Evolutionary conservation across 768 basidiomycete genomes (phyloP).

Genomic region (Tricholoma sp.): DNA sequence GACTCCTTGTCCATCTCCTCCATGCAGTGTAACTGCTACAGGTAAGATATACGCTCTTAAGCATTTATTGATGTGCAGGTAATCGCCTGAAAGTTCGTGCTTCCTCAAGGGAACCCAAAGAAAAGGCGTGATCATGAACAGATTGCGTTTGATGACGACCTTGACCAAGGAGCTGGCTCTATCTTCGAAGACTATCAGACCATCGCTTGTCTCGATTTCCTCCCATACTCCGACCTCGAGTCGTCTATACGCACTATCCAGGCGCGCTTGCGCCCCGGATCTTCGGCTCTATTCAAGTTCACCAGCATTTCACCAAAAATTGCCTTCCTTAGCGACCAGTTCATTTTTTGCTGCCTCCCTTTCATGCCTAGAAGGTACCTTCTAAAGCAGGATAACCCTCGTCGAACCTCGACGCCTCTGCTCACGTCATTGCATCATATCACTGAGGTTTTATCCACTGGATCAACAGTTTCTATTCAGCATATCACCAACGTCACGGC

Average conservation of each 20-base stretch:
- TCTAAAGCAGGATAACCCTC: not conserved
- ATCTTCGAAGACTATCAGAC: not conserved
- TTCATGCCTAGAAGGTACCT: conserved; percentile 31
- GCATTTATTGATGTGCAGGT: not conserved
- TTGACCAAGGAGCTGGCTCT: not conserved
- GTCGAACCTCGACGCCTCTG: conserved; percentile 33
- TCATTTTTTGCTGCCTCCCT: conserved; percentile 39
- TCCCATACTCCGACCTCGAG: conserved; percentile 20
- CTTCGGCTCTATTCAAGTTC: conserved; percentile 24
- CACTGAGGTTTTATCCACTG: conserved; percentile 28
- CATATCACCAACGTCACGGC: conserved; percentile 36
- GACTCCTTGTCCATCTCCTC: not conserved
- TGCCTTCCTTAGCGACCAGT: conserved; percentile 28
- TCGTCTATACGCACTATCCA: conserved; percentile 19
- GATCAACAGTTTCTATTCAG: conserved; percentile 24
- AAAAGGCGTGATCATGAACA: too few species aligned
- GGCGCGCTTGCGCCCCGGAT: conserved; percentile 12
- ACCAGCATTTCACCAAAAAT: conserved; percentile 33
- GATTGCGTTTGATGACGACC: not conserved
- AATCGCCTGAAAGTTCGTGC: not conserved
- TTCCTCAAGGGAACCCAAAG: not conserved
- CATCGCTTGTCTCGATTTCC: conserved; percentile 12
- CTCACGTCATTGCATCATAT: conserved; percentile 33
- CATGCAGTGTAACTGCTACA: not conserved
- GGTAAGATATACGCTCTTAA: not conserved